phyloP scores from a whole-genome alignment of 441 rosid genomes.

The Arabidopsis lyrata region DNA sequence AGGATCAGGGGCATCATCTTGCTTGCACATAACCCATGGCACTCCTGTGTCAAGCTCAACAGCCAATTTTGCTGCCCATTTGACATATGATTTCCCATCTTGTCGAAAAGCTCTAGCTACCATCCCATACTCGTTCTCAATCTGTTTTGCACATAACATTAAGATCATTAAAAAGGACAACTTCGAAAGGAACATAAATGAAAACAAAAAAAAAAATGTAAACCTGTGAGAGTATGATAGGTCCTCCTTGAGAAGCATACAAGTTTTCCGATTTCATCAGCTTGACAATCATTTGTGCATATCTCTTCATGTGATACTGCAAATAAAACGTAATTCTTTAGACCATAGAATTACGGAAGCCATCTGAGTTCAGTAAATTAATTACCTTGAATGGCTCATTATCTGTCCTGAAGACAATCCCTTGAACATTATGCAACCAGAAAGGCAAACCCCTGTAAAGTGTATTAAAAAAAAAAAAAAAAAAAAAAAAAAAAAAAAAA shows the following conservation, averaged over 20 bases:
- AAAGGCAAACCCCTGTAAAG: constrained; percentile 53
- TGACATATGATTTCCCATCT: constrained; percentile 53
- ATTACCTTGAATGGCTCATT: constrained; percentile 56
- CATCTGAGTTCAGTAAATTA: not conserved
- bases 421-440: constrained; percentile 56
- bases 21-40: constrained; percentile 95
- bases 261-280: constrained; percentile 72
- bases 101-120: constrained; percentile 59
- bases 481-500: not conserved
- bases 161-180: constrained; percentile 22
- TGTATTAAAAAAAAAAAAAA: not conserved
- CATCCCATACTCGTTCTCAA: constrained; percentile 84
- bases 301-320: constrained; percentile 74
- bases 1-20: constrained; percentile 85
- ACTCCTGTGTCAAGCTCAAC: constrained; percentile 79
- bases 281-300: constrained; percentile 62
- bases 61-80: constrained; percentile 82
- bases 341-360: not conserved
- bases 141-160: constrained; percentile 48
- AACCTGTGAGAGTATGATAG: constrained; percentile 87
- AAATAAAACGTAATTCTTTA: constrained; percentile 3
- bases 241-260: constrained; percentile 92
- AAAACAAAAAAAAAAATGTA: not conserved
- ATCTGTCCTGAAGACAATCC: constrained; percentile 53
- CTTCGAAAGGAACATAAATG: constrained; percentile 8